phyloP scores from a whole-genome alignment of 1,284 basidiomycete genomes.

The Moesziomyces antarcticus region DNA sequence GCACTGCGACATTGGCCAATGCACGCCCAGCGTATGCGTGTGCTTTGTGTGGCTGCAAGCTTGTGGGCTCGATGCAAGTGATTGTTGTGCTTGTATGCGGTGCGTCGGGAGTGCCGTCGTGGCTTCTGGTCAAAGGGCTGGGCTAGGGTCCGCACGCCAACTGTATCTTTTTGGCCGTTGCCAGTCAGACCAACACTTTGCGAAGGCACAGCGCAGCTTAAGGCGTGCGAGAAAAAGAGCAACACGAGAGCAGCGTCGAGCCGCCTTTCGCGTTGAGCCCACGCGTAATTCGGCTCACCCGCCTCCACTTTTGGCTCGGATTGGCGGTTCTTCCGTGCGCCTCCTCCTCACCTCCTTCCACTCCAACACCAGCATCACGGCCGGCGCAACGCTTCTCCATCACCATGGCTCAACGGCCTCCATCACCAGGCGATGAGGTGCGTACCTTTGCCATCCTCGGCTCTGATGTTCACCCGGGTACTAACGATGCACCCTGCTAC shows the following conservation, averaged over 20 bases:
- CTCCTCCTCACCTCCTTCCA: slow-evolving; percentile 2
- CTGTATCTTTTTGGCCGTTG: not conserved
- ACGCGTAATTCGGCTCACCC: not conserved
- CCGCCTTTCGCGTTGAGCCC: not conserved
- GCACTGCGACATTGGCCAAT: not conserved
- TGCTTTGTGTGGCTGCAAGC: not conserved
- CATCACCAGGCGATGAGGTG: slow-evolving; percentile 47
- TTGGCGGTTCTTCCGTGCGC: no score
- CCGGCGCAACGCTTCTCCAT: no score
- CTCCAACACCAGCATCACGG: not conserved
- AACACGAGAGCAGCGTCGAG: not conserved
- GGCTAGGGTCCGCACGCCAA: not conserved
- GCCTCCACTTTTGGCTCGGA: not conserved
- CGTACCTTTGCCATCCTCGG: not conserved
- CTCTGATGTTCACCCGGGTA: no score
- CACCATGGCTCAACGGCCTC: slow-evolving; percentile 28
- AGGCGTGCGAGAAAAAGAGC: not conserved
- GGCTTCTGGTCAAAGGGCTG: not conserved
- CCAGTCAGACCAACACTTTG: not conserved
- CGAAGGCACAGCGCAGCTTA: no score
- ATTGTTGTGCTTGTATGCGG: not conserved
- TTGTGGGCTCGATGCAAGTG: not conserved
- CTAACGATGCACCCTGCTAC: not conserved
- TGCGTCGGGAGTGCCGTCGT: not conserved
- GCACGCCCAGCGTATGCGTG: not conserved